phyloP scores from a whole-genome alignment of 1,284 basidiomycete genomes.

The Cutaneotrichosporon cavernicola region DNA sequence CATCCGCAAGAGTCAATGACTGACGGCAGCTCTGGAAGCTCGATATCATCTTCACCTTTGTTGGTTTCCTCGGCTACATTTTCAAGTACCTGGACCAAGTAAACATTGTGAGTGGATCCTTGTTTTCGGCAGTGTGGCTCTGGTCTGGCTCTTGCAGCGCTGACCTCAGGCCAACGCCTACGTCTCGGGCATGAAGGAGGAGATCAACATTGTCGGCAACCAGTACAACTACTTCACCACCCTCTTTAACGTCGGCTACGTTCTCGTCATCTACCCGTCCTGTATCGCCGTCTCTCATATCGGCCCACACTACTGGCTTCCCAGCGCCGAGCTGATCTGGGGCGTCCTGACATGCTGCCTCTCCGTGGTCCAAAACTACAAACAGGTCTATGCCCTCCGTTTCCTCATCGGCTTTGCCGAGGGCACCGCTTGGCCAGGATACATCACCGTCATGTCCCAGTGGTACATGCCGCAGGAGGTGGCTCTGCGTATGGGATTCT shows the following conservation, averaged over 20 bases:
- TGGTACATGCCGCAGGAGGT: slow-evolving; percentile 33
- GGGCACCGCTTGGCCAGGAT: slow-evolving; percentile 20
- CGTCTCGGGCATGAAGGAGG: slow-evolving; percentile 32
- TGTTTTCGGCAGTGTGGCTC: too few species aligned
- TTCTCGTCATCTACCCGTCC: slow-evolving; percentile 19
- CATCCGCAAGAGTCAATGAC: not conserved
- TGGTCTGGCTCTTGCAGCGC: not conserved
- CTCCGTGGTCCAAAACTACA: slow-evolving; percentile 11
- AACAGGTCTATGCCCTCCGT: slow-evolving; percentile 19
- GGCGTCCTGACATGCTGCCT: slow-evolving; percentile 21
- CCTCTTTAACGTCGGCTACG: slow-evolving; percentile 24
- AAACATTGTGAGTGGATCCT: slow-evolving; percentile 27
- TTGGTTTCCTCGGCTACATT: slow-evolving; percentile 21
- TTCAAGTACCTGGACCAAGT: slow-evolving; percentile 32
- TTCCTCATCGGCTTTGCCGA: slow-evolving; percentile 33
- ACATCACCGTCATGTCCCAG: slow-evolving; percentile 21
- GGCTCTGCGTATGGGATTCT: slow-evolving; percentile 29
- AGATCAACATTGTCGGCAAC: slow-evolving; percentile 36
- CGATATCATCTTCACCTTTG: slow-evolving; percentile 18
- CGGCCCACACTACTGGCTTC: slow-evolving; percentile 20
- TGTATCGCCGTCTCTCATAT: slow-evolving; percentile 15
- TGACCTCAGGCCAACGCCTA: slow-evolving; percentile 30
- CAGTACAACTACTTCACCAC: slow-evolving; percentile 31
- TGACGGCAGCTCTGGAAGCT: slow-evolving; percentile 21
- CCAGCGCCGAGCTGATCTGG: slow-evolving; percentile 18